Base-by-base conservation (phyloP, 1,139 yeast species). In the Candida mesenterica region DNA sequence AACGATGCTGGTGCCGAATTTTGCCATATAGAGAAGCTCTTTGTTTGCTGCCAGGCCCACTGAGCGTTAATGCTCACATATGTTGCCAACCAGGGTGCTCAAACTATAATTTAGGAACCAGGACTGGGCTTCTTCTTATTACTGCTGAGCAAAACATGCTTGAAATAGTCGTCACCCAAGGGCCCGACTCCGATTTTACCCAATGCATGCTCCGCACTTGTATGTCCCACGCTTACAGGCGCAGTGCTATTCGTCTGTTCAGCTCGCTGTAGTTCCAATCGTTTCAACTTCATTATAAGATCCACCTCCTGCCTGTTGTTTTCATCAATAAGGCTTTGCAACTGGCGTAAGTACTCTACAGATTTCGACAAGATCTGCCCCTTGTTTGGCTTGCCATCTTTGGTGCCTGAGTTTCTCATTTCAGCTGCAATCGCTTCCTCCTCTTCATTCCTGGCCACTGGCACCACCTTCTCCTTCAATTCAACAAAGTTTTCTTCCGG, bases 301-400 rank as follows among this genome's bases (percentile, higher is more conserved):
- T 85, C 95, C 12, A 84, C 85, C 53, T 88, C 96, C 43, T 75
- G 77, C 34, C 90, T 69, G 59, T 88, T 88, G 52, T 77, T 79
- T 38, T 77, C 77, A 51, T 89, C 97, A 42, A 89, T 86, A 40
- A 77, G 70, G 42, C 77, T 77, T 60, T 89, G 96, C 30, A 90
- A 63, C 47, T 68, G 68, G 43, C 79, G 81, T 36, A 90, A 80
- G 53, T 88, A 90, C 48, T 88, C 96, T 3, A 89, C 95, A 1
- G 94, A 78, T 50, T 86, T 83, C 14, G 89, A 76, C 43, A 90
- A 65, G 8, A 90, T 86, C 49, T 89, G 95, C 2, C 97, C 97
- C 62, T 90, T 90, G 54, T 89, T 89, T 1, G 97, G 97, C 48
- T 83, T 83, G 4, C 95, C 96, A 51, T 87, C 96, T 45, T 84